Evolutionary conservation across 148 eudicot species (phyloP), one percentile per base, ranked within the genome.

Genomic region (Camellia sinensis): DNA sequence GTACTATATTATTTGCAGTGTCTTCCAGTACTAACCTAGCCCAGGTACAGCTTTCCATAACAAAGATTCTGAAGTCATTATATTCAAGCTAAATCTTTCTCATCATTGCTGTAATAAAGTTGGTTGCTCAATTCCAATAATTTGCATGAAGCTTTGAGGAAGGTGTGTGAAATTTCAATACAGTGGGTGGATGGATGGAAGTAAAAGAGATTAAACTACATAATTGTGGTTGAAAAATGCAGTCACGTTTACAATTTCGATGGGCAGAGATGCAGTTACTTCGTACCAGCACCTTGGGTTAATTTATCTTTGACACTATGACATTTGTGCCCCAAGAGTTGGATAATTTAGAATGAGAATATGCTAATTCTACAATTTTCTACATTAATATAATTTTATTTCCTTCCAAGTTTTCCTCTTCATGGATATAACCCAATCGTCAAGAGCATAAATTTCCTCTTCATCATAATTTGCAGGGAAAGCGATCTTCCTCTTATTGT

Each of bases 401-500:
- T n/a, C n/a, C n/a, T n/a, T n/a, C n/a, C n/a, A n/a, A n/a, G n/a
- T n/a, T n/a, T n/a, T n/a, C n/a, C n/a, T n/a, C n/a, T n/a, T n/a
- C n/a, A n/a, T n/a, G n/a, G n/a, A n/a, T n/a, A n/a, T n/a, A n/a
- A n/a, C n/a, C n/a, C n/a, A n/a, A 3, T 48, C n/a, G 46, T 3
- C 12, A 71, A 67, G n/a, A 9, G 40, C 44, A 67, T 37, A 53
- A 44, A 14, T 78, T 54, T 72, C 59, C 65, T 45, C 67, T 41
- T 13, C 73, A 56, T 52, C 48, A 14, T 67, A 6, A 74, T 83
- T 60, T 74, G 78, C 90, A 93, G 97, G 91, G 89, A 88, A 57
- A 74, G 79, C 72, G 89, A 89, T 75, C 89, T 80, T 74, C 98
- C 99, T 71, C 99, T 96, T 81, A 96, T 96, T 60, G 99, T 96